Percentiles rank a stretch among this genome's conserved stretches.
phyloP scores from a whole-genome alignment of 306 rosid genomes.

The Crotalaria pallida region DNA sequence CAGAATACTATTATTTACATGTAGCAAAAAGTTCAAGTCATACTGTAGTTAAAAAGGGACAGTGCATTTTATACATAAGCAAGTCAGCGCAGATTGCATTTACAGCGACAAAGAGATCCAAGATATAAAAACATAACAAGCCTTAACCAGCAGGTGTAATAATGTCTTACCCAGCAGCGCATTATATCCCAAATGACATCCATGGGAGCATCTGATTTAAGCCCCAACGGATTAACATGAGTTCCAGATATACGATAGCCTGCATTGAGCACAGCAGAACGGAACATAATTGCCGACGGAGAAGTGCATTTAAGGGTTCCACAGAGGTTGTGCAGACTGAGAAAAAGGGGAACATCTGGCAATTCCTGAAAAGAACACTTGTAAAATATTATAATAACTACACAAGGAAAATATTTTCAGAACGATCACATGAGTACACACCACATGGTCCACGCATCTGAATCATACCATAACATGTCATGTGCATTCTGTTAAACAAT shows the following conservation, averaged over 20 bases:
- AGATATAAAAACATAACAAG: neutral
- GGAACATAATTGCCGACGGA: slow-evolving; percentile 84
- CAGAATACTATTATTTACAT: neutral
- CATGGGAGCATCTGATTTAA: slow-evolving; percentile 96
- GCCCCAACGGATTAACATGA: slow-evolving; percentile 88
- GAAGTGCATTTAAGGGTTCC: slow-evolving; percentile 97
- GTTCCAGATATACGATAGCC: slow-evolving; percentile 93
- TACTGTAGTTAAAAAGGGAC: neutral
- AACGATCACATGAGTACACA: neutral
- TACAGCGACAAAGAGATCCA: neutral
- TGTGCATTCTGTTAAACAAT: neutral
- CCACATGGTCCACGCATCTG: neutral
- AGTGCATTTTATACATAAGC: neutral
- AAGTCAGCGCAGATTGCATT: neutral
- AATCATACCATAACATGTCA: neutral
- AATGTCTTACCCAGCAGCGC: slow-evolving; percentile 90
- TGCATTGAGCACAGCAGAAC: slow-evolving; percentile 93
- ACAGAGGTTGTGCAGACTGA: slow-evolving; percentile 92
- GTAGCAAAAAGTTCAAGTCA: neutral
- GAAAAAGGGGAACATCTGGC: slow-evolving; percentile 86
- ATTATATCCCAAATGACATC: slow-evolving; percentile 94
- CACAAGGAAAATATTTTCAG: neutral
- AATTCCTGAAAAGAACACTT: slow-evolving; percentile 56
- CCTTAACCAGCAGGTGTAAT: neutral
- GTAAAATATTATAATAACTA: neutral